Evolutionary conservation across 495 filamentous ascomycete genomes (phyloP).

Genomic region (Glonium stellatum): DNA sequence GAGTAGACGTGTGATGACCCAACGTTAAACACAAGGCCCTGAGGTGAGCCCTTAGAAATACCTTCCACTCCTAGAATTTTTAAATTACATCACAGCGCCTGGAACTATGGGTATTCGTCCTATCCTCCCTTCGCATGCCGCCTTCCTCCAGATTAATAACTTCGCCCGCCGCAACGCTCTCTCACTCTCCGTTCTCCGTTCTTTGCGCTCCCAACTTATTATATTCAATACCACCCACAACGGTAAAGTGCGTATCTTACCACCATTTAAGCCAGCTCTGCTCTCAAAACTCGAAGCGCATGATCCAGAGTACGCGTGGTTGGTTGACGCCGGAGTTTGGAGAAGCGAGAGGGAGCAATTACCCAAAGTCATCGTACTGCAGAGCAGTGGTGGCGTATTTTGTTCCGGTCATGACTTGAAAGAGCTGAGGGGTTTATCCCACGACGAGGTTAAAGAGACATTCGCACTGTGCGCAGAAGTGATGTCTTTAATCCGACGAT

Average conservation of each 20-base stretch:
- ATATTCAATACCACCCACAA: constrained; percentile 11
- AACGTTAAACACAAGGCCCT: too few relatives aligned
- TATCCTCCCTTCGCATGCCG: background rate
- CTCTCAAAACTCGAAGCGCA: constrained; percentile 1
- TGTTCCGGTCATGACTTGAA: constrained; percentile 12
- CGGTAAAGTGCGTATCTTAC: constrained; percentile 7
- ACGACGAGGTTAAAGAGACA: constrained; percentile 11
- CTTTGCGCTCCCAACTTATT: constrained; percentile 5
- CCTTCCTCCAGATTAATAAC: constrained; percentile 9
- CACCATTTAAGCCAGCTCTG: constrained; percentile 8
- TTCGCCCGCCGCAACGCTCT: constrained; percentile 12
- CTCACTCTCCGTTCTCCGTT: constrained; percentile 7
- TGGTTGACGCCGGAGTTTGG: constrained; percentile 9
- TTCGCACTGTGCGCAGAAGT: constrained; percentile 15
- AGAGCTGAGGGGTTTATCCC: constrained; percentile 2
- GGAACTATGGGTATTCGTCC: background rate
- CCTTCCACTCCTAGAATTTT: too few relatives aligned
- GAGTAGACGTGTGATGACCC: too few relatives aligned
- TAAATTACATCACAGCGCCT: too few relatives aligned
- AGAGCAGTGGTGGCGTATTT: constrained; percentile 10
- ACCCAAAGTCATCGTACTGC: constrained; percentile 11
- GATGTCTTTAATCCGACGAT: constrained; percentile 11
- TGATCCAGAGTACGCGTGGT: constrained; percentile 10
- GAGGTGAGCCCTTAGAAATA: too few relatives aligned
- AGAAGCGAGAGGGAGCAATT: constrained; percentile 1